Base-by-base conservation (phyloP, 2,329 filamentous ascomycete species). In the Polychaeton citri region DNA sequence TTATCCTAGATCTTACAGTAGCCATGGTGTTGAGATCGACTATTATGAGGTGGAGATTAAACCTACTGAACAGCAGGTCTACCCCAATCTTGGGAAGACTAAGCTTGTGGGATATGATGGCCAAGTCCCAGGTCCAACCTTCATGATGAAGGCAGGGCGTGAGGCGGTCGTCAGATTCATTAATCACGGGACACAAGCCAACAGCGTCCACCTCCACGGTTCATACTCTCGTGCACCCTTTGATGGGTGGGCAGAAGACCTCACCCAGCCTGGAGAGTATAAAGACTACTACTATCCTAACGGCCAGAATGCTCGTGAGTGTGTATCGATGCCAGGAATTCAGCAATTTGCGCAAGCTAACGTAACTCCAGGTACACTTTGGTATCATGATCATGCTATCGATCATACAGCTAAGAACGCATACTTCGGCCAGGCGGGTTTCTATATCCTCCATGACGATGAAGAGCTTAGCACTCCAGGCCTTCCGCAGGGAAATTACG, bases 231-330 rank as follows among this genome's bases (percentile, higher is more conserved):
- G 21, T 13, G 21, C 21, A 13, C 21, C 21, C 13, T 26, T 26
- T 13, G 65, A 68, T 40, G 66, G 66, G 0, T 71, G 66, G 65
- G 67, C 67, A 2, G 61, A 64, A 31, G 69, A 72, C 37, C 52
- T 57, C 4, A 66, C 63, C 0, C 20, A 47, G 0, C 61, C 63
- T 0, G 66, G 66, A 1, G 52, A 72, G 41, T 72, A 65, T 52
- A 73, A 74, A 47, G 71, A 73, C 39, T 72, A 74, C 46, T 74
- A 72, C 46, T 74, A 70, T 42, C 69, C 70, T 5, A 74, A 74
- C 44, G 53, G 49, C 9, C 63, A 71, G 44, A 59, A 58, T 26
- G 65, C 61, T 26, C 21, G 21, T n/a, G n/a, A n/a, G n/a, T n/a
- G n/a, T n/a, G n/a, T n/a, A n/a, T n/a, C n/a, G n/a, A n/a, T n/a